phyloP scores from a whole-genome alignment of 495 filamentous ascomycete species.

The Thozetella sp. region DNA sequence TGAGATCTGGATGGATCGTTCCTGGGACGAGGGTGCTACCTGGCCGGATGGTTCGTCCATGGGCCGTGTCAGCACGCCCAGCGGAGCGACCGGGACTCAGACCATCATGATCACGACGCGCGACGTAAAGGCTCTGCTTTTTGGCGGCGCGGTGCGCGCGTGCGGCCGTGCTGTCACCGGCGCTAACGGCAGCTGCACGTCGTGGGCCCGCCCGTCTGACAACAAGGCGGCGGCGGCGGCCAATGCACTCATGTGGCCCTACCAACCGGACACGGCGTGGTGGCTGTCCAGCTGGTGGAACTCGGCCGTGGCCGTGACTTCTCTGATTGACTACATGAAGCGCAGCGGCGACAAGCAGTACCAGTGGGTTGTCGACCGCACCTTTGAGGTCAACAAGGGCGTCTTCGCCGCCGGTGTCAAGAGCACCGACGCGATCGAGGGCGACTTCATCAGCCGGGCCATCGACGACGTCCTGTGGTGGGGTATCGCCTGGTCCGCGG shows the following conservation, averaged over 20 bases:
- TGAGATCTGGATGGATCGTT: neutral
- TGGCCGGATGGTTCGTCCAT: neutral
- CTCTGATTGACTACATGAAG: neutral
- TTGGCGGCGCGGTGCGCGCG: neutral
- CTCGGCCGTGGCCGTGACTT: neutral
- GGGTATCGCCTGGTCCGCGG: neutral
- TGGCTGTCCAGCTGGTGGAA: constrained; percentile 2
- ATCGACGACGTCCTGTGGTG: constrained; percentile 4
- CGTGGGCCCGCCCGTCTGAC: neutral
- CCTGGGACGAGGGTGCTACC: neutral
- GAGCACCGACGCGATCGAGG: neutral
- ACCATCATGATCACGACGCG: neutral
- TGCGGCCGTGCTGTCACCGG: neutral
- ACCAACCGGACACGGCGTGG: neutral
- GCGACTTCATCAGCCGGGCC: constrained; percentile 1
- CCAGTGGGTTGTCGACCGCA: neutral
- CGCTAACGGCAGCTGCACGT: neutral
- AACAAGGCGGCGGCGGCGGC: neutral
- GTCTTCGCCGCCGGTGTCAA: neutral
- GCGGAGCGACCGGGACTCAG: neutral
- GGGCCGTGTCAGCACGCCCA: neutral
- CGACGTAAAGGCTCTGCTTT: neutral
- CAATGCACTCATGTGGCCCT: constrained; percentile 2
- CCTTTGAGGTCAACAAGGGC: neutral
- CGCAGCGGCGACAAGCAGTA: neutral